Percentiles rank a stretch among this genome's conserved stretches.
phyloP scores from a whole-genome alignment of 129 eudicot species.

The Lonicera japonica region DNA sequence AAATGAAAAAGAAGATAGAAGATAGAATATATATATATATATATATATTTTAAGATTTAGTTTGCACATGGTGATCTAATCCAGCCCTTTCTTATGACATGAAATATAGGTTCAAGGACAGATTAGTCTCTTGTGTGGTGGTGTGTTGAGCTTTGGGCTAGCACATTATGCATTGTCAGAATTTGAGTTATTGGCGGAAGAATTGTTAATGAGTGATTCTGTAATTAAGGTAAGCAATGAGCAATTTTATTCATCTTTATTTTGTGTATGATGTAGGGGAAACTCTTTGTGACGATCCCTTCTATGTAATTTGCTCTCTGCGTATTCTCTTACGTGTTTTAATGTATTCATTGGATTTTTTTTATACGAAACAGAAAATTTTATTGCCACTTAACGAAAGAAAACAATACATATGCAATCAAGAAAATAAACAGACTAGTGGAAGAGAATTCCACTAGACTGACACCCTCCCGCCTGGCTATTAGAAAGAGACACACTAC shows the following conservation, averaged over 20 bases:
- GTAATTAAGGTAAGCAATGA: constrained; percentile 52
- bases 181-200: constrained; percentile 92
- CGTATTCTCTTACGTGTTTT: neutral
- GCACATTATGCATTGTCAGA: constrained; percentile 90
- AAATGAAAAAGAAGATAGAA: too few species aligned
- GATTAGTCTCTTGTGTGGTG: constrained; percentile 69
- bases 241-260: neutral
- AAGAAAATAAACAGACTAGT: too few species aligned
- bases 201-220: constrained; percentile 94
- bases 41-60: too few species aligned
- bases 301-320: neutral
- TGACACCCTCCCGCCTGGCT: too few species aligned
- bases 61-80: constrained; percentile 7
- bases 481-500: too few species aligned
- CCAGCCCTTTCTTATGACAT: constrained; percentile 12
- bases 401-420: too few species aligned
- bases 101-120: constrained; percentile 88
- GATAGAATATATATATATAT: too few species aligned
- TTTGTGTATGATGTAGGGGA: neutral
- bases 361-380: too few species aligned
- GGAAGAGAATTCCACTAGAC: too few species aligned
- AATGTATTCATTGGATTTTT: neutral
- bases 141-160: constrained; percentile 86
- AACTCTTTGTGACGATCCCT: neutral
- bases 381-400: too few species aligned